phyloP scores from a whole-genome alignment of 2,329 filamentous ascomycete species.

The Aspergillus candidus region DNA sequence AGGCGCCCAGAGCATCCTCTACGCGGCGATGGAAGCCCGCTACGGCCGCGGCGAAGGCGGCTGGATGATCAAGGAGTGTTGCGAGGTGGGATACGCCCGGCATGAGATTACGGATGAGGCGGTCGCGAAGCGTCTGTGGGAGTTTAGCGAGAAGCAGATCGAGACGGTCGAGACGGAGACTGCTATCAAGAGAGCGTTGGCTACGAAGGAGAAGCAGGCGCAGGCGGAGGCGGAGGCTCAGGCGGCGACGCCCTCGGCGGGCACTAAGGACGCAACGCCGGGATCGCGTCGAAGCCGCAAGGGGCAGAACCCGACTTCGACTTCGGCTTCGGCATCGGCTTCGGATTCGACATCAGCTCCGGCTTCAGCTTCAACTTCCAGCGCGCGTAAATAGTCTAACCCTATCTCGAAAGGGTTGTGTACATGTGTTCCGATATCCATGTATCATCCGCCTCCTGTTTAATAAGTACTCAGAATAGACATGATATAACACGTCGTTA shows the following conservation, averaged over 20 bases:
- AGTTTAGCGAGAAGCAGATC: constrained; percentile 78
- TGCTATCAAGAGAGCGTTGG: constrained; percentile 55
- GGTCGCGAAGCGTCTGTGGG: constrained; percentile 79
- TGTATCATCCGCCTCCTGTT: too few species aligned
- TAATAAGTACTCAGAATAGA: too few species aligned
- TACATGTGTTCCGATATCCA: too few species aligned
- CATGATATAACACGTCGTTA: too few species aligned
- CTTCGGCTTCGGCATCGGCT: too few species aligned
- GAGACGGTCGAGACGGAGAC: constrained; percentile 74
- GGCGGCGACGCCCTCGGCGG: not conserved
- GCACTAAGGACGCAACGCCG: too few species aligned
- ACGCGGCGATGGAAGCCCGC: constrained; percentile 74
- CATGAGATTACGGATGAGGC: constrained; percentile 71
- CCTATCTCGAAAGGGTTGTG: too few species aligned
- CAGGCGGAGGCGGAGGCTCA: constrained; percentile 17
- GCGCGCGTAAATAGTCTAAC: too few species aligned
- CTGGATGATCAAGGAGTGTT: constrained; percentile 81
- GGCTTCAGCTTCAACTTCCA: too few species aligned
- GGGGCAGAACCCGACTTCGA: too few species aligned
- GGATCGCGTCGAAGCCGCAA: too few species aligned
- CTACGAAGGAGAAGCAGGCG: constrained; percentile 47
- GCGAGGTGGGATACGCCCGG: constrained; percentile 64
- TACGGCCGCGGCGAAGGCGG: constrained; percentile 62
- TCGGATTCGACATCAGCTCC: too few species aligned
- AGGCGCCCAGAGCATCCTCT: constrained; percentile 81